Conservation (phyloP, 2,329 filamentous ascomycete genomes). For the Penicillium griseofulvum region DNA sequence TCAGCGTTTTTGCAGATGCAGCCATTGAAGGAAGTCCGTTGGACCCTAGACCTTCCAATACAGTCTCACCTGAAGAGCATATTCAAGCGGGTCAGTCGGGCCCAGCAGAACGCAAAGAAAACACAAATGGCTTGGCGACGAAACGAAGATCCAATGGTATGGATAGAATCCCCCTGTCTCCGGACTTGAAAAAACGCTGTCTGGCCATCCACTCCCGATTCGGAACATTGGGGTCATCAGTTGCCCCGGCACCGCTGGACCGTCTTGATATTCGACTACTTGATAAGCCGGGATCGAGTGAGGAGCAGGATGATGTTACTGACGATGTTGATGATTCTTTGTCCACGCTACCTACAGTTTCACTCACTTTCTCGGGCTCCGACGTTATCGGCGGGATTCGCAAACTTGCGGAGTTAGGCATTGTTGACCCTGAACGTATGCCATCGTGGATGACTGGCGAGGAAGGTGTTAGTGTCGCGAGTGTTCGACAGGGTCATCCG, state of each 20-base stretch:
- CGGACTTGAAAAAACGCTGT: constrained; percentile 57
- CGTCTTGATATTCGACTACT: constrained; percentile 51
- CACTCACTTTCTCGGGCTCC: constrained; percentile 67
- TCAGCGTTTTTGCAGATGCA: constrained; percentile 73
- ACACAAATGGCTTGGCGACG: constrained; percentile 2
- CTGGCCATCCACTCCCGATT: constrained; percentile 67
- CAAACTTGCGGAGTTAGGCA: constrained; percentile 70
- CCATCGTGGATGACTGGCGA: constrained; percentile 91
- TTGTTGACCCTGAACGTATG: constrained; percentile 72
- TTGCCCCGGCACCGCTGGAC: constrained; percentile 41
- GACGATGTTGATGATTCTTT: constrained; percentile 3
- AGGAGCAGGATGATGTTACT: constrained; percentile 13
- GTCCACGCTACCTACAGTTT: constrained; percentile 26
- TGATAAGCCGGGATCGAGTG: constrained; percentile 35
- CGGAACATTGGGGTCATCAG: constrained; percentile 54
- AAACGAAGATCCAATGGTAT: constrained; percentile 5
- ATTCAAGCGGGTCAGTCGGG: constrained; percentile 10
- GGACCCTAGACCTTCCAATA: constrained; percentile 44
- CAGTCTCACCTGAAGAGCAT: constrained; percentile 34
- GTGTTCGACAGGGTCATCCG: constrained; percentile 60
- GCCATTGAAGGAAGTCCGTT: constrained; percentile 51
- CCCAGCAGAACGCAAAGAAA: constrained; percentile 16
- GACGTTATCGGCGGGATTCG: constrained; percentile 81
- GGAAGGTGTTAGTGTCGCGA: constrained; percentile 71
- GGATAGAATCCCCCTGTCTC: constrained; percentile 12